Evolutionary conservation across 441 rosid species (phyloP), one percentile per base, ranked within the genome.

Genomic region (Eutrema salsugineum): DNA sequence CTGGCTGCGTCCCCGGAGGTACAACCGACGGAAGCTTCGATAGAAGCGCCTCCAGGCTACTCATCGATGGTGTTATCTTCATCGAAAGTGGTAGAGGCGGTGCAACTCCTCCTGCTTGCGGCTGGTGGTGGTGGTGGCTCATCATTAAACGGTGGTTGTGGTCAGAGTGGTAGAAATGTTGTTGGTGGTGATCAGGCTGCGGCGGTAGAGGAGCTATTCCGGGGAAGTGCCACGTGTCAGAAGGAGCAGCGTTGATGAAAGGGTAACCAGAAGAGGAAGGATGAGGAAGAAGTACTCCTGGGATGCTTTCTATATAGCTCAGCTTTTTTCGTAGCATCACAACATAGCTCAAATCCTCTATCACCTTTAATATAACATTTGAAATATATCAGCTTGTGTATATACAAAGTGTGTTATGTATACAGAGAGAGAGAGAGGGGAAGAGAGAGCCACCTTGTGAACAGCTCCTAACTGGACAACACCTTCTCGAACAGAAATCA

Each of bases 401-500:
- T 12, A 53, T 20, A 43, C 5, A 66, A 59, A 35, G 16, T 12
- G 9, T 46, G 15, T 61, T 12, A 49, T 10, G 32, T 19, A 11
- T 16, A 17, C 19, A 60, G 33, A 39, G 14, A 48, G 46, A 58
- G 36, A 36, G 36, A 57, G 61, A 39, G 46, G 33, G 35, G 51
- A 36, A 38, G 27, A 63, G 66, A 44, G 43, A 53, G 24, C 46
- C 39, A 90, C 98, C 97, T 91, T 94, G 78, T 90, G 79, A 73
- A 88, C 85, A 63, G 96, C 87, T 75, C 99, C 99, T 70, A 94
- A 83, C 79, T 94, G 99, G 63, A 94, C 92, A 64, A 94, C 97
- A 68, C 99, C 99, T 87, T 91, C 99, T 79, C 96, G 84, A 76
- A 94, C 97, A 44, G 97, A 96, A 70, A 94, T 87, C 85, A 94